A percentile compares a stretch with the other conserved stretches of the same genome.
These are phyloP conservation scores for Fusarium sp. DNA, from an alignment of 2,329 filamentous ascomycete genomes.

Conservation along the genomic window DNA sequence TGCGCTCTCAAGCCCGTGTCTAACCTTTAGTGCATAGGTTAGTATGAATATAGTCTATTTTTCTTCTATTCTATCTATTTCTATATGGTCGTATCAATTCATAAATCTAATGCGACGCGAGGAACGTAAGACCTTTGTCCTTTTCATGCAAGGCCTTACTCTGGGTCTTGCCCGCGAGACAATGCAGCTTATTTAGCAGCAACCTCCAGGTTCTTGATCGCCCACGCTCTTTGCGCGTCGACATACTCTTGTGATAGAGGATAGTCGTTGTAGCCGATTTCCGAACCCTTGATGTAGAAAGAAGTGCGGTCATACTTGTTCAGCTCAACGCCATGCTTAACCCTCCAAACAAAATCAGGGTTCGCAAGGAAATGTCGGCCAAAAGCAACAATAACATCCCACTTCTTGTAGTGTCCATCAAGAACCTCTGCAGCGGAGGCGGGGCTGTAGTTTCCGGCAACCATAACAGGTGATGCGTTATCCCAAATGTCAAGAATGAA, in stretches of 20 bases:
- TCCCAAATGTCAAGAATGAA: conserved; percentile 52
- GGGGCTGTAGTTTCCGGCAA: conserved; percentile 48
- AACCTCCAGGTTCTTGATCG: conserved; percentile 9
- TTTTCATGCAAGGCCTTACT: no score
- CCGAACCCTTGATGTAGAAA: conserved; percentile 42
- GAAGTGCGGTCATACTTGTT: conserved; percentile 47
- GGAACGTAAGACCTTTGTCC: no score
- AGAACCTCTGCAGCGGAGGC: conserved; percentile 35
- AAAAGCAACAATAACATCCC: conserved; percentile 52
- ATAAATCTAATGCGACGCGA: background rate
- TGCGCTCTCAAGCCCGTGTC: no score
- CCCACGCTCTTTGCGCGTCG: conserved; percentile 24
- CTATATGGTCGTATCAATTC: background rate
- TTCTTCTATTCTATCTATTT: background rate
- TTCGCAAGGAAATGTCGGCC: conserved; percentile 50
- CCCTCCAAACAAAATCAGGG: conserved; percentile 49
- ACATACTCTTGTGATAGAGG: conserved; percentile 34
- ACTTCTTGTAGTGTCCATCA: conserved; percentile 48
- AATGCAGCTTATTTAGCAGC: conserved; percentile 8
- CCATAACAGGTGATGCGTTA: conserved; percentile 49
- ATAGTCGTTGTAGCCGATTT: conserved; percentile 44
- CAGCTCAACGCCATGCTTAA: conserved; percentile 45
- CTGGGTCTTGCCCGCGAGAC: no score
- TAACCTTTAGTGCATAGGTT: no score
- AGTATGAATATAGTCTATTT: background rate